Evolutionary conservation across 2,329 filamentous ascomycete species (phyloP).

Genomic region (Colletotrichum musicola): DNA sequence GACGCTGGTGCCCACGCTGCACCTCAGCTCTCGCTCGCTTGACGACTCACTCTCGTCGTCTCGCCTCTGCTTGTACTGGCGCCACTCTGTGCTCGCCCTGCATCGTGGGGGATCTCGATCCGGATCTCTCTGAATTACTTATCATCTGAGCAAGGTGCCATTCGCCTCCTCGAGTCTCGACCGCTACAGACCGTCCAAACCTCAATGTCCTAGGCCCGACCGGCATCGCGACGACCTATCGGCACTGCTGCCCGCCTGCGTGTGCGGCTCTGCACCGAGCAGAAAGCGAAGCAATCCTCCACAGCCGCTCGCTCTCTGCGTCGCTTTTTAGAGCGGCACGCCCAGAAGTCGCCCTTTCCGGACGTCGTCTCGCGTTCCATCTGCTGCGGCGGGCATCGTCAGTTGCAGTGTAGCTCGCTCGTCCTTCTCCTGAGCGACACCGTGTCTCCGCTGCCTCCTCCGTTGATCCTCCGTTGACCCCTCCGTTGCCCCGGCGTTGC

Average conservation of each 20-base stretch:
- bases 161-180: constrained; percentile 8
- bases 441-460: background rate
- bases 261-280: no score
- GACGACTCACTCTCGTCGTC: constrained; percentile 12
- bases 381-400: background rate
- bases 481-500: constrained; percentile 2
- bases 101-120: constrained; percentile 37
- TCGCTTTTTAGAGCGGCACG: constrained; percentile 21
- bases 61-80: constrained; percentile 18
- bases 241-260: background rate
- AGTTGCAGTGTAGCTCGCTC: background rate
- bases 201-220: background rate
- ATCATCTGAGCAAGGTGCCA: constrained; percentile 14
- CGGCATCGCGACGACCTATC: background rate
- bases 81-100: constrained; percentile 26
- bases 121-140: constrained; percentile 18
- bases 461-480: background rate
- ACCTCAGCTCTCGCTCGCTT: constrained; percentile 1
- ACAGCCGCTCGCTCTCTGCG: constrained; percentile 10
- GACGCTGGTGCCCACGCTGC: constrained; percentile 4
- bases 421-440: no score
- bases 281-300: no score
- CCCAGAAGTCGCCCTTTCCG: background rate
- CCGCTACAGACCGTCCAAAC: background rate
- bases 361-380: background rate